Conservation (phyloP, 1,139 yeast species). For the Geotrichum phurueaensis region DNA sequence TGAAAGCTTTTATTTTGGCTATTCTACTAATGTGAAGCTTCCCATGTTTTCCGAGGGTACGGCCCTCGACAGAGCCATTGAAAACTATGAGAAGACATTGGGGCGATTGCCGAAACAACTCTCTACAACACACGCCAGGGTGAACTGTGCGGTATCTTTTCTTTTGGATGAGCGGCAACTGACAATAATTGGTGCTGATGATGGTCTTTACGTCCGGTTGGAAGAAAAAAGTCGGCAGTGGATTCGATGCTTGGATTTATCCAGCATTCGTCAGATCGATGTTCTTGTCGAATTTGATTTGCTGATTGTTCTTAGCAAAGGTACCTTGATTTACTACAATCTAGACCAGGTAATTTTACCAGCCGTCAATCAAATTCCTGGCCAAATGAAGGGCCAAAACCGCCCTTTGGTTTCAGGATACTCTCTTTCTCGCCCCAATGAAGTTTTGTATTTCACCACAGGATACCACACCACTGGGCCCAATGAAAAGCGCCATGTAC, state of each 20-base stretch:
- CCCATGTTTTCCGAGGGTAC: constrained; percentile 62
- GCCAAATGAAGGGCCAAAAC: constrained; percentile 4
- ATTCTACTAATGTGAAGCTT: constrained; percentile 51
- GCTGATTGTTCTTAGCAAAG: constrained; percentile 54
- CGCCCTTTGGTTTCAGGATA: constrained; percentile 14
- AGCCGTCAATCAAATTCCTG: constrained; percentile 13
- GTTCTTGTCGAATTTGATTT: constrained; percentile 55
- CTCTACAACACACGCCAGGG: constrained; percentile 23
- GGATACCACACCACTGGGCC: constrained; percentile 16
- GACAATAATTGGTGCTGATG: constrained; percentile 42
- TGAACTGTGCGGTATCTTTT: constrained; percentile 34
- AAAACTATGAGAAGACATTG: constrained; percentile 21
- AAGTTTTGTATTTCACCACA: constrained; percentile 13
- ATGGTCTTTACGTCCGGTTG: constrained; percentile 43
- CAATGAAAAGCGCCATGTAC: constrained; percentile 41
- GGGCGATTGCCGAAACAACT: not conserved
- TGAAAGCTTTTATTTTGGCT: constrained; percentile 59
- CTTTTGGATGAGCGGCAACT: constrained; percentile 37
- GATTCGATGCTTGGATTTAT: constrained; percentile 53
- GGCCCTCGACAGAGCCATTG: constrained; percentile 50
- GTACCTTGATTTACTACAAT: constrained; percentile 55
- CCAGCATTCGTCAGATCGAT: constrained; percentile 54
- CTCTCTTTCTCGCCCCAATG: constrained; percentile 16
- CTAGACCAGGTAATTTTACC: constrained; percentile 38
- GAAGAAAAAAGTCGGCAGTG: constrained; percentile 37